Evolutionary conservation across 257 asterid genomes (phyloP).

Genomic region (Perilla frutescens): DNA sequence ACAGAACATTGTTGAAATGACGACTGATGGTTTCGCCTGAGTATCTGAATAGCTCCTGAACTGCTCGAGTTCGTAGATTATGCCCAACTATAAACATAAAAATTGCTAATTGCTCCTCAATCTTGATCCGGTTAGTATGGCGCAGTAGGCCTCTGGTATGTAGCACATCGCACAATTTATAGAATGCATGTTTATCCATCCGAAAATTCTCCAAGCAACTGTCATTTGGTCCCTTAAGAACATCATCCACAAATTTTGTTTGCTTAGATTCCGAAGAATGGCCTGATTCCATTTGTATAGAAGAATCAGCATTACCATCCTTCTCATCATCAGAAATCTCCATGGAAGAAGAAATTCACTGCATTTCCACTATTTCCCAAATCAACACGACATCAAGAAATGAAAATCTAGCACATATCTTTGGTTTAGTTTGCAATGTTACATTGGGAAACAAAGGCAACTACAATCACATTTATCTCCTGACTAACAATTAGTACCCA

Average conservation of each 20-base stretch:
- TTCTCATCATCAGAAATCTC: constrained; percentile 49
- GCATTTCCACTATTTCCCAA: constrained; percentile 26
- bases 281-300: constrained; percentile 35
- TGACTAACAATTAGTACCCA: not conserved
- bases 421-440: not conserved
- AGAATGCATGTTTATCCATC: constrained; percentile 49
- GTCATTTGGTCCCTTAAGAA: constrained; percentile 47
- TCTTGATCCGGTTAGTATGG: constrained; percentile 53
- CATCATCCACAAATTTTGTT: constrained; percentile 48
- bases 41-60: constrained; percentile 53
- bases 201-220: constrained; percentile 52
- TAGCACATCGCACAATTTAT: constrained; percentile 47
- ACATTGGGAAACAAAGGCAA: not conserved
- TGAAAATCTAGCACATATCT: not conserved
- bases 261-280: constrained; percentile 31
- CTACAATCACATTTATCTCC: not conserved
- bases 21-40: constrained; percentile 61
- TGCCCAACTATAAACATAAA: constrained; percentile 59
- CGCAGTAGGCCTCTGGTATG: constrained; percentile 46
- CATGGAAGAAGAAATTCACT: constrained; percentile 36
- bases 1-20: constrained; percentile 56
- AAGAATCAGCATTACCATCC: constrained; percentile 31
- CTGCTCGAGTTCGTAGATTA: constrained; percentile 57
- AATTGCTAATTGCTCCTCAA: constrained; percentile 56
- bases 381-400: constrained; percentile 8